These are phyloP conservation scores for Fusarium succisae DNA, from an alignment of 2,329 filamentous ascomycete genomes.

Conservation along the genomic window DNA sequence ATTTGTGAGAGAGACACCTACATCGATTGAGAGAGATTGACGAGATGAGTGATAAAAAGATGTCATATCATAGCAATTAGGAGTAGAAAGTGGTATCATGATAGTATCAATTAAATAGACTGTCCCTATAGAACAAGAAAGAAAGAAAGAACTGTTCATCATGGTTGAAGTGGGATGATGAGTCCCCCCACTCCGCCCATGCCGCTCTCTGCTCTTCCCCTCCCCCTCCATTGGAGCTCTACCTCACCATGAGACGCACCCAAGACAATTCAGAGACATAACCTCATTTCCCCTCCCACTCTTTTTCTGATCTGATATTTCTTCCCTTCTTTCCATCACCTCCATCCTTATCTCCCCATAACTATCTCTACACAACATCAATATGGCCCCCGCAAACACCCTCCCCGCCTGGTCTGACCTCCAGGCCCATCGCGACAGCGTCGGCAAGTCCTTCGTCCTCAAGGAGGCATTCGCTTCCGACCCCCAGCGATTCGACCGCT, in stretches of 20 bases:
- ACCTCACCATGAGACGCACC: not conserved
- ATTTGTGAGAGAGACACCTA: not conserved
- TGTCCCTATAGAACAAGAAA: not conserved
- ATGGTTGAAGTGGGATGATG: constrained; percentile 35
- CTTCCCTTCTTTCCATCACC: not conserved
- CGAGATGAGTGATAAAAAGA: not conserved
- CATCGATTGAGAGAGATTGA: not conserved
- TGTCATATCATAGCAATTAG: not conserved
- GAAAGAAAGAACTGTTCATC: not conserved
- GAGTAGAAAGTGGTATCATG: constrained; percentile 19
- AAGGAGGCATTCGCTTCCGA: constrained; percentile 94
- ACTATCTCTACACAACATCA: constrained; percentile 3
- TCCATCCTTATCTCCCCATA: not conserved
- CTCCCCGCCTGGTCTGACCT: constrained; percentile 90
- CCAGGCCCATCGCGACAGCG: constrained; percentile 85
- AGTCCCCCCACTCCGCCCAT: constrained; percentile 31
- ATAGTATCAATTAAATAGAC: constrained; percentile 8
- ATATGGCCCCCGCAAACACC: constrained; percentile 84
- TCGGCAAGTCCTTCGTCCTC: constrained; percentile 89
- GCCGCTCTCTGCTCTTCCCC: constrained; percentile 17
- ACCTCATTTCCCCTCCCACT: constrained; percentile 31
- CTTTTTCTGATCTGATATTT: not conserved
- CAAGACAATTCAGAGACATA: constrained; percentile 21
- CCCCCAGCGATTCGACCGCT: constrained; percentile 87
- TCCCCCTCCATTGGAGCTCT: constrained; percentile 23